Conservation (phyloP, 129 eudicot genomes). For the Escallonia herrerae region DNA sequence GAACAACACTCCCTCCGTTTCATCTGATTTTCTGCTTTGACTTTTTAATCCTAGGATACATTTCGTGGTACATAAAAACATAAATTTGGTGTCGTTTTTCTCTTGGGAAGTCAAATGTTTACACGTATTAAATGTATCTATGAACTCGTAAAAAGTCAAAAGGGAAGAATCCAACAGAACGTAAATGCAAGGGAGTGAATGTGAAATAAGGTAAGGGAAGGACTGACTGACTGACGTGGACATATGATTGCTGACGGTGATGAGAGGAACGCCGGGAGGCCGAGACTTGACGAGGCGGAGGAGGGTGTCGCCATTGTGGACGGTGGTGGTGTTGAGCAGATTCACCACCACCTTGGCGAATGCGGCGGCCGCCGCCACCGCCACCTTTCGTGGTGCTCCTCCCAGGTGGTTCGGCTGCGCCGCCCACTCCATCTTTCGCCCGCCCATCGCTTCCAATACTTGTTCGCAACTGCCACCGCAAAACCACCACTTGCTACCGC, state of each 20-base stretch:
- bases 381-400: conserved; percentile 68
- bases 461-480: no score
- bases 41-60: no score
- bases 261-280: conserved; percentile 78
- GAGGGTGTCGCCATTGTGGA: conserved; percentile 72
- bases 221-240: conserved; percentile 69
- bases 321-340: conserved; percentile 59
- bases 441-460: conserved; percentile 4
- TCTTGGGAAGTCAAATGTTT: no score
- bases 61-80: no score
- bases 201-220: neutral
- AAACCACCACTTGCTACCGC: no score
- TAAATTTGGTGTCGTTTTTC: no score
- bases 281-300: conserved; percentile 65
- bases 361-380: conserved; percentile 54
- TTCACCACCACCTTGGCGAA: conserved; percentile 71
- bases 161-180: no score
- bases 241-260: conserved; percentile 98
- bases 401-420: conserved; percentile 54
- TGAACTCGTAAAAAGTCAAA: no score
- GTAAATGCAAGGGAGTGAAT: no score
- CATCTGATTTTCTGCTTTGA: no score
- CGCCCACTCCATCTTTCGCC: conserved; percentile 79
- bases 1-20: no score
- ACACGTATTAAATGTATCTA: no score